Conservation (phyloP, 371 early-diverging fungal species). For the Mucor plumbeus region DNA sequence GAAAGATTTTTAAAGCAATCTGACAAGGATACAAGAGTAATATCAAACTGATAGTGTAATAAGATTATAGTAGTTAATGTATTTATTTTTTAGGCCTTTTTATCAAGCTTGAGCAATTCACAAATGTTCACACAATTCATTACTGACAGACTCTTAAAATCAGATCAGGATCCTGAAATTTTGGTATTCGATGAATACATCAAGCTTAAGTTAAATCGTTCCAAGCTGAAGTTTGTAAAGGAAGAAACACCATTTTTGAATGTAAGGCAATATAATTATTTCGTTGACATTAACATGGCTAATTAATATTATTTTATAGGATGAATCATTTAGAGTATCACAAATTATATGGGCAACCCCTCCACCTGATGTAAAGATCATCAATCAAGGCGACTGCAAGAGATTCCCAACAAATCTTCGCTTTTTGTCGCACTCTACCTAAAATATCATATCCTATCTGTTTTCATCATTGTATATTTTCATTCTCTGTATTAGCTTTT, state of each 20-base stretch:
- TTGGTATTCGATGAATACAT: constrained; percentile 83
- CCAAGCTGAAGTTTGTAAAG: constrained; percentile 74
- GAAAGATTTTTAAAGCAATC: constrained; percentile 65
- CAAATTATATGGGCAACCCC: constrained; percentile 55
- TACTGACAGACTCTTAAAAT: constrained; percentile 70
- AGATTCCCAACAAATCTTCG: constrained; percentile 43
- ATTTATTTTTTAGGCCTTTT: constrained; percentile 46
- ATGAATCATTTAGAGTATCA: constrained; percentile 48
- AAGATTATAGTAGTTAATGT: neutral
- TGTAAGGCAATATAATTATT: constrained; percentile 33
- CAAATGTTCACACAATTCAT: constrained; percentile 87
- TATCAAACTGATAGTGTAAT: neutral
- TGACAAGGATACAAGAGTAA: constrained; percentile 75
- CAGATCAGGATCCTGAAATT: constrained; percentile 73
- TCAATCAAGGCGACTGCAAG: constrained; percentile 26
- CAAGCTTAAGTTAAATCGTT: constrained; percentile 81
- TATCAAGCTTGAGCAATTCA: constrained; percentile 68
- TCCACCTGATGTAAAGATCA: constrained; percentile 24
- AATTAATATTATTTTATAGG: constrained; percentile 16
- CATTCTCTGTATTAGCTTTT: neutral
- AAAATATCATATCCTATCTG: too few species aligned
- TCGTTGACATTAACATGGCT: neutral
- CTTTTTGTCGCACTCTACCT: constrained; percentile 7
- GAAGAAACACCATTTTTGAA: constrained; percentile 82
- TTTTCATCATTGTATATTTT: neutral